These are phyloP conservation scores for Cercospora beticola DNA, from an alignment of 2,329 filamentous ascomycete genomes.

Conservation along the genomic window DNA sequence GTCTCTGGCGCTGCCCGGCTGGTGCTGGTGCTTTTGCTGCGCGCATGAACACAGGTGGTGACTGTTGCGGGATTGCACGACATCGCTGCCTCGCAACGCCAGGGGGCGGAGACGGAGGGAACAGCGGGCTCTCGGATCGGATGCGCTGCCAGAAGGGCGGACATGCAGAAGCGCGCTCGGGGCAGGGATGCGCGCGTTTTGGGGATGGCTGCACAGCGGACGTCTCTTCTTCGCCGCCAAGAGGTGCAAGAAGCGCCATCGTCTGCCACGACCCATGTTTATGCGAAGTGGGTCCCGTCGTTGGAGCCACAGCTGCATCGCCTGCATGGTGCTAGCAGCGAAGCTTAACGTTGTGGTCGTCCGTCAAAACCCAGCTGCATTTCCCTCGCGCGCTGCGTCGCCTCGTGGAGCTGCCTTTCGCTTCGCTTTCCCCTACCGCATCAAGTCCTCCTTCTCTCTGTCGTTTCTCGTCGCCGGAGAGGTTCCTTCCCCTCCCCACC, in stretches of 20 bases:
- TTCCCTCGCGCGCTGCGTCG: neutral
- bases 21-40: neutral
- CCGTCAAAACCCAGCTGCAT: conserved; percentile 1
- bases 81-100: neutral
- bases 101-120: neutral
- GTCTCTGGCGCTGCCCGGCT: neutral
- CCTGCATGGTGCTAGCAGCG: neutral
- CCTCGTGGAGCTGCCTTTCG: neutral
- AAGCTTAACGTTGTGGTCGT: conserved; percentile 3
- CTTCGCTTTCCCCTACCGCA: neutral
- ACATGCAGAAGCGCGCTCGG: neutral
- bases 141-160: neutral
- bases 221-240: neutral
- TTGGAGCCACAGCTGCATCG: neutral
- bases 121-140: neutral
- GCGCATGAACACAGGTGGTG: too few species aligned
- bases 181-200: neutral
- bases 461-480: neutral
- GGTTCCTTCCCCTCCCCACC: neutral
- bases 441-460: neutral
- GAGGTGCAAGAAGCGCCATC: neutral
- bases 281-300: neutral
- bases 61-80: neutral
- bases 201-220: neutral
- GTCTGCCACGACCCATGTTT: neutral